Base-by-base conservation (phyloP, 148 eudicot species). In the Diospyros lotus region DNA sequence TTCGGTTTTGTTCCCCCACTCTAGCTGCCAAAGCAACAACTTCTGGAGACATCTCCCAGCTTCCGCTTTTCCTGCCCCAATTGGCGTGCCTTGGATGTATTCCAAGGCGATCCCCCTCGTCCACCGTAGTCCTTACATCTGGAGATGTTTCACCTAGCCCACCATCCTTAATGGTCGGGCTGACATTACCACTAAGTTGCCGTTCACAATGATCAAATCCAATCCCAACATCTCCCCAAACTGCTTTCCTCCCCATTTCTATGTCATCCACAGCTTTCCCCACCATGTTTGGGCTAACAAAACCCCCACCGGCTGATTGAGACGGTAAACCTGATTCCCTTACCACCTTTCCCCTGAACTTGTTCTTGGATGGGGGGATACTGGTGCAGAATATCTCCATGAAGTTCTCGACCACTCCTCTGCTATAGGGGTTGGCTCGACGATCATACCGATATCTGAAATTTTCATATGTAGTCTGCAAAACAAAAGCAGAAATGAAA, bases 1-100 rank as follows among this genome's bases (percentile, higher is more conserved):
- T 76, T 50, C 81, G 79, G 72, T 77, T 83, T 17, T 79, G 75
- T 73, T 87, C 93, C 13, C 87, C 92, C 54, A 89, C 89, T 80
- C 96, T 86, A 13, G 93, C 88, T 3, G 97, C 92, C 85, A 92
- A 66, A 42, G 97, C 93, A 58, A 90, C 82, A 64, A 93, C 94
- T 81, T 95, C 99, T 2, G 99, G 96, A 1, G 99, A 95, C 97
- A 89, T 95, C 64, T 95, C 99, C 99, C 97, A 95, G 86, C 83
- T 95, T 61, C 96, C 97, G 56, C 97, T 90, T 76, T 89, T 91
- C 81, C 99, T 89, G 11, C 99, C 97, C 96, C 97, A 86, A 73
- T 96, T 89, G 9, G 96, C 79, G 51, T 89, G 88, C 74, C 91
- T 85, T 4, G 89, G 89, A 73, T 94, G 95, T 72, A 80, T 80